Evolutionary conservation across 2,329 filamentous ascomycete genomes (phyloP).

Genomic region (Herpomyces periplanetae): DNA sequence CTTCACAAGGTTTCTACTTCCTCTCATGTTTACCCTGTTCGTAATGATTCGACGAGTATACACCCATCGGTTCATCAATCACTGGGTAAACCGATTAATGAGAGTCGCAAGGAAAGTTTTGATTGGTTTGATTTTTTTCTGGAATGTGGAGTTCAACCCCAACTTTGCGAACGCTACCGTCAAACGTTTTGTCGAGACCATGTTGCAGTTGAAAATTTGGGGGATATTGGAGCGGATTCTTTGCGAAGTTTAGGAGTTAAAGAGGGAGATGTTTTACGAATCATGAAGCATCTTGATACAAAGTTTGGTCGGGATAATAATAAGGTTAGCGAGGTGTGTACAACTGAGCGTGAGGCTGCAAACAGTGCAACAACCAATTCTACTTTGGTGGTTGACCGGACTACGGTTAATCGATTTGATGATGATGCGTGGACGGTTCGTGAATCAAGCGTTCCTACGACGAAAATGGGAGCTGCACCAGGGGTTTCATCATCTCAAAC

Average conservation of each 20-base stretch:
- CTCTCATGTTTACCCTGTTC: too few relatives aligned
- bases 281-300: constrained; percentile 53
- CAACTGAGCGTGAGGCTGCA: constrained; percentile 9
- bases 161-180: constrained; percentile 72
- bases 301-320: constrained; percentile 34
- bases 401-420: constrained; percentile 27
- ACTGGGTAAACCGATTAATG: constrained; percentile 21
- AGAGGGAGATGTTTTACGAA: constrained; percentile 78
- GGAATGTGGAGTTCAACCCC: constrained; percentile 54
- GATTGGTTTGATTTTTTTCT: constrained; percentile 99
- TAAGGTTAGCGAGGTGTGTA: constrained; percentile 8
- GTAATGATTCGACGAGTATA: too few relatives aligned
- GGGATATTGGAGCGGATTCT: constrained; percentile 47
- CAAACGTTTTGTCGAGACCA: constrained; percentile 61
- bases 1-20: too few relatives aligned
- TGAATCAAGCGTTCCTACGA: constrained; percentile 19
- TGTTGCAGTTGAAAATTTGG: constrained; percentile 72
- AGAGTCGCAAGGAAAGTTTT: constrained; percentile 27
- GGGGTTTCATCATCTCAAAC: constrained; percentile 8
- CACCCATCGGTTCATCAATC: constrained; percentile 6
- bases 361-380: constrained; percentile 6
- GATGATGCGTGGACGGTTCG: constrained; percentile 95
- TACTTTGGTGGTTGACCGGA: constrained; percentile 51
- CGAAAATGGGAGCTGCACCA: constrained; percentile 5
- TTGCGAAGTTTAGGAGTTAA: constrained; percentile 65